Evolutionary conservation across 768 basidiomycete genomes (phyloP).

Genomic region (Cystobasidium tubakii): DNA sequence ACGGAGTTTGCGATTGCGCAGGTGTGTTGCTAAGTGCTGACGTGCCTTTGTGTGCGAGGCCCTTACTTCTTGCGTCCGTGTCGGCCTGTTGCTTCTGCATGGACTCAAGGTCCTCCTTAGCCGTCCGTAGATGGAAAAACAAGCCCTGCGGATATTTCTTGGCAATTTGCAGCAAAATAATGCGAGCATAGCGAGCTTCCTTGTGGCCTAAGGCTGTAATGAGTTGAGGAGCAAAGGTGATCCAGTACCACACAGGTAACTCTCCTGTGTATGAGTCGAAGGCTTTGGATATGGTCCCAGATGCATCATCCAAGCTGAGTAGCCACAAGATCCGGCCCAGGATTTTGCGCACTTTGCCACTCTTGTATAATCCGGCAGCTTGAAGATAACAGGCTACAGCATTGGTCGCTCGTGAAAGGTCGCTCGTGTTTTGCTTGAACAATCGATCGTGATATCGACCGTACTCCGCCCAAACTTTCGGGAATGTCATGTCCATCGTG

Average conservation of each 20-base stretch:
- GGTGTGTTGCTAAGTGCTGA: not conserved
- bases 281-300: slow-evolving; percentile 47
- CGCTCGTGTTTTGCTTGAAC: slow-evolving; percentile 73
- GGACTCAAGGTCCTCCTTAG: slow-evolving; percentile 61
- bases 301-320: slow-evolving; percentile 77
- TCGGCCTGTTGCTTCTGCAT: slow-evolving; percentile 47
- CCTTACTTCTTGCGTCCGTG: slow-evolving; percentile 27
- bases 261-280: slow-evolving; percentile 81
- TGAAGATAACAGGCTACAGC: slow-evolving; percentile 97
- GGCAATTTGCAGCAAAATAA: slow-evolving; percentile 79
- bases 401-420: slow-evolving; percentile 64
- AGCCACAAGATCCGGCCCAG: slow-evolving; percentile 93
- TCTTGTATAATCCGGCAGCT: slow-evolving; percentile 92
- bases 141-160: slow-evolving; percentile 92
- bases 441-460: slow-evolving; percentile 85
- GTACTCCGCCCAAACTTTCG: slow-evolving; percentile 99
- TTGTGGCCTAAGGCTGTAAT: slow-evolving; percentile 80
- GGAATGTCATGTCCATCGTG: slow-evolving; percentile 86
- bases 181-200: slow-evolving; percentile 86
- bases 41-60: not conserved
- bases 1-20: not conserved
- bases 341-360: slow-evolving; percentile 79
- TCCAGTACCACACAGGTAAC: slow-evolving; percentile 97
- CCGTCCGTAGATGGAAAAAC: slow-evolving; percentile 88
- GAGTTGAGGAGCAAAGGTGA: slow-evolving; percentile 90